Conservation (phyloP, 2,329 filamentous ascomycete genomes). For the Cladobotryum protrusum region DNA sequence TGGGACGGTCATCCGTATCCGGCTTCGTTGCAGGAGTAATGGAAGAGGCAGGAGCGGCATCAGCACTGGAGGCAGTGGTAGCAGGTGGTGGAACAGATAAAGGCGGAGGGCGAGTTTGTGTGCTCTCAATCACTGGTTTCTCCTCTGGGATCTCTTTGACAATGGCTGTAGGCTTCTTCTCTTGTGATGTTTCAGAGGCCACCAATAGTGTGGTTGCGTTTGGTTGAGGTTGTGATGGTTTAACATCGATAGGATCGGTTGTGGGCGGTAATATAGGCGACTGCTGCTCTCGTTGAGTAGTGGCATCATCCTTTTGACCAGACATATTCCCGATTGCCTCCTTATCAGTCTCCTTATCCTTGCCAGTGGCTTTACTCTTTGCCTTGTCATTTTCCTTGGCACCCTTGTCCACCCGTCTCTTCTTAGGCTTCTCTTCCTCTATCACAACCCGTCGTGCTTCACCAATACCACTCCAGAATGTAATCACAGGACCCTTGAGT, state of each 20-base stretch:
- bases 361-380: constrained; percentile 15
- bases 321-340: not conserved
- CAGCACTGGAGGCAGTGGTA: not conserved
- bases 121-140: no score
- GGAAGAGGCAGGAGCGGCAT: not conserved
- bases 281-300: not conserved
- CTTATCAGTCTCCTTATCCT: constrained; percentile 1
- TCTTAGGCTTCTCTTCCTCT: constrained; percentile 57
- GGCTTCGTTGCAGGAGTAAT: not conserved
- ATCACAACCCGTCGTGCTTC: constrained; percentile 62
- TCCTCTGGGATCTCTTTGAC: no score
- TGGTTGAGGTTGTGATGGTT: not conserved
- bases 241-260: not conserved
- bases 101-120: no score
- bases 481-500: constrained; percentile 81
- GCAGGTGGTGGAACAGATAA: not conserved
- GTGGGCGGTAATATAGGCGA: not conserved
- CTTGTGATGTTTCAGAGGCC: no score
- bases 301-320: not conserved
- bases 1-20: constrained; percentile 1
- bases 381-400: constrained; percentile 25
- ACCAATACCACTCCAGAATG: constrained; percentile 88
- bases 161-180: no score
- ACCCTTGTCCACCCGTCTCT: constrained; percentile 41
- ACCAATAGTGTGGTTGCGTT: no score